Conservation (phyloP, 1,284 basidiomycete genomes). For the Takashimella koratensis region DNA sequence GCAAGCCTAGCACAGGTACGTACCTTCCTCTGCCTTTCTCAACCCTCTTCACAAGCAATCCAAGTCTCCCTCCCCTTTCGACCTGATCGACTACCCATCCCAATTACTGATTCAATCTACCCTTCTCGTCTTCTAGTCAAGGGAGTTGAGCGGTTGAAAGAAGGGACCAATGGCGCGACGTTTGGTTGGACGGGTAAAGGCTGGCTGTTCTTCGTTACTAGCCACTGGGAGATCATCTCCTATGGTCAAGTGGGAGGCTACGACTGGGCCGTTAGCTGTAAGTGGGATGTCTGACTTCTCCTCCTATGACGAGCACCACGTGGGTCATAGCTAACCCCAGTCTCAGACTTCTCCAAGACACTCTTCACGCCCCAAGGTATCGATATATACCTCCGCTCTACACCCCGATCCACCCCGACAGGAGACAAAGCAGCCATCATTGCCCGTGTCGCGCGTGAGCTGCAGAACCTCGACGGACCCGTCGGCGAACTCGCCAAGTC, state of each 20-base stretch:
- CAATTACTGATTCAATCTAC: too few relatives aligned
- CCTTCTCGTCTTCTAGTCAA: slow-evolving; percentile 44
- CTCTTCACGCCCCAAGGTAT: slow-evolving; percentile 56
- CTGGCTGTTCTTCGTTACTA: slow-evolving; percentile 51
- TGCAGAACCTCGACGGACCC: neutral
- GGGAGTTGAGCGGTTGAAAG: slow-evolving; percentile 41
- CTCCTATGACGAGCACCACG: too few relatives aligned
- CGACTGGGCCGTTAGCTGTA: slow-evolving; percentile 55
- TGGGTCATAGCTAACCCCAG: neutral
- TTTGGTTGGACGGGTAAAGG: slow-evolving; percentile 55
- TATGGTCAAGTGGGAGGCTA: slow-evolving; percentile 36
- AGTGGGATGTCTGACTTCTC: slow-evolving; percentile 13
- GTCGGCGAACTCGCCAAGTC: neutral
- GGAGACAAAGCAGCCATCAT: neutral
- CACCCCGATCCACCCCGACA: neutral
- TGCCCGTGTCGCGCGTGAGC: slow-evolving; percentile 16
- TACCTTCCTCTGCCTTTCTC: neutral
- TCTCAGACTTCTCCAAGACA: slow-evolving; percentile 53
- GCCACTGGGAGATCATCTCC: slow-evolving; percentile 55
- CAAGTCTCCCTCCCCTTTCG: neutral
- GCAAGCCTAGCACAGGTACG: slow-evolving; percentile 37
- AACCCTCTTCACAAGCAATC: neutral
- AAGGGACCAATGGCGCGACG: slow-evolving; percentile 38
- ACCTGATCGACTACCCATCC: too few relatives aligned
- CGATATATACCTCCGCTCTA: slow-evolving; percentile 52